A percentile compares a stretch with the other conserved stretches of the same genome.
Evolutionary conservation across 2,329 filamentous ascomycete genomes (phyloP).

Genomic region (Colletotrichum sp.): DNA sequence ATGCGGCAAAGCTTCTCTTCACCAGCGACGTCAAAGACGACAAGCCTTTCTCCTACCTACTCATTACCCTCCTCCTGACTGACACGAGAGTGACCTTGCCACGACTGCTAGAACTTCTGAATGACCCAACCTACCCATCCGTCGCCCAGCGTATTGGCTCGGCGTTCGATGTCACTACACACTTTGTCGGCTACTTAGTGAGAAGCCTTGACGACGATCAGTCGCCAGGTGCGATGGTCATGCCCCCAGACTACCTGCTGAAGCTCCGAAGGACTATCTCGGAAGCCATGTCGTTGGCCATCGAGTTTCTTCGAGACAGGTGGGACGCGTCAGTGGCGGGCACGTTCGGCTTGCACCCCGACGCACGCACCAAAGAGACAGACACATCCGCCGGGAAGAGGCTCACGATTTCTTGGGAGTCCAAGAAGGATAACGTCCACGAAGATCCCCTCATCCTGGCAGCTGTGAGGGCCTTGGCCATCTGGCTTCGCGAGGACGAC

Average conservation of each 20-base stretch:
- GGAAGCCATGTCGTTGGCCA: slow-evolving; percentile 66
- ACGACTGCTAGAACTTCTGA: slow-evolving; percentile 62
- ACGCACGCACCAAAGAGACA: slow-evolving; percentile 51
- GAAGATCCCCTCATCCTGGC: slow-evolving; percentile 66
- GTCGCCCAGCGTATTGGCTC: slow-evolving; percentile 61
- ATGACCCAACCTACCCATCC: slow-evolving; percentile 55
- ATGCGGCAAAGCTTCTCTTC: slow-evolving; percentile 58
- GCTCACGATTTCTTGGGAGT: slow-evolving; percentile 64
- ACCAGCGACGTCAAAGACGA: slow-evolving; percentile 43
- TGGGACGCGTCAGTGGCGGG: slow-evolving; percentile 72
- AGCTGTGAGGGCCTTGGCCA: slow-evolving; percentile 60
- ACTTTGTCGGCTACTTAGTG: slow-evolving; percentile 64
- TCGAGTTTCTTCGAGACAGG: slow-evolving; percentile 72
- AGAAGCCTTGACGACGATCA: slow-evolving; percentile 55
- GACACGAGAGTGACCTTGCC: slow-evolving; percentile 70
- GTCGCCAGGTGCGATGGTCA: slow-evolving; percentile 41
- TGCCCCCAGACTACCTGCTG: slow-evolving; percentile 64
- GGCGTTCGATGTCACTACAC: slow-evolving; percentile 66
- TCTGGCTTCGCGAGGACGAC: slow-evolving; percentile 76
- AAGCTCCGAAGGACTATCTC: slow-evolving; percentile 65
- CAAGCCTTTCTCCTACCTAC: slow-evolving; percentile 65
- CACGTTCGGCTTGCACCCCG: slow-evolving; percentile 64
- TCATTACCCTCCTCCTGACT: slow-evolving; percentile 69
- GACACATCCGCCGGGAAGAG: slow-evolving; percentile 50
- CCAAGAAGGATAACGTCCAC: slow-evolving; percentile 49